These are phyloP conservation scores for Rhynchosporium agropyri DNA, from an alignment of 2,329 filamentous ascomycete genomes.

Conservation along the genomic window DNA sequence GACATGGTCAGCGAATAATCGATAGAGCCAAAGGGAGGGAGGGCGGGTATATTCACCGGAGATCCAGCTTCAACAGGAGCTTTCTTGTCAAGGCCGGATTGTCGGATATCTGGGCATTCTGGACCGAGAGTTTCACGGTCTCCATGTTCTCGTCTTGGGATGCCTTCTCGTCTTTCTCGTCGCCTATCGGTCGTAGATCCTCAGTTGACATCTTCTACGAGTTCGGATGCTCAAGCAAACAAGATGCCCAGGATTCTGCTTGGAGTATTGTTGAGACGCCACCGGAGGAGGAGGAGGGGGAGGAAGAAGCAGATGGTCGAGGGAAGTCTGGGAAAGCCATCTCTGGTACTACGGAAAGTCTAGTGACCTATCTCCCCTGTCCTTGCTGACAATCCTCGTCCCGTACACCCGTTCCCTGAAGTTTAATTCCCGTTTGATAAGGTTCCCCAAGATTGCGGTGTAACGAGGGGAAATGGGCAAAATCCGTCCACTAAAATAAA, in stretches of 20 bases:
- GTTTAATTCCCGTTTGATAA: background rate
- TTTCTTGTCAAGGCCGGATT: constrained; percentile 44
- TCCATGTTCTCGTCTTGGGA: constrained; percentile 24
- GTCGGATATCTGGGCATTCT: background rate
- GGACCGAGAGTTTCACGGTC: constrained; percentile 15
- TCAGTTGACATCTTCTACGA: constrained; percentile 2
- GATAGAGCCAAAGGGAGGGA: background rate
- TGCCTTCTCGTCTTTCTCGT: constrained; percentile 20
- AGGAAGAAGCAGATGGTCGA: constrained; percentile 2
- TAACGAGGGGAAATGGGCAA: background rate
- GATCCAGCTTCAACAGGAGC: constrained; percentile 57
- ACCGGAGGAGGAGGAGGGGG: background rate
- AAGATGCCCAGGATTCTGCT: background rate
- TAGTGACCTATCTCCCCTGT: constrained; percentile 4
- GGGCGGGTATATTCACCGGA: constrained; percentile 45
- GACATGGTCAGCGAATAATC: constrained; percentile 14
- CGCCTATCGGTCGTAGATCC: constrained; percentile 8
- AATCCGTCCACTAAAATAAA: background rate
- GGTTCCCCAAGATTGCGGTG: constrained; percentile 4
- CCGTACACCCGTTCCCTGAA: background rate
- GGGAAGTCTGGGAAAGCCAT: constrained; percentile 20
- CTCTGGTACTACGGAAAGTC: background rate
- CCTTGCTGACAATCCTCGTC: background rate
- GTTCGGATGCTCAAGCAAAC: background rate
- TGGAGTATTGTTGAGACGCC: background rate